A percentile compares a stretch with the other conserved stretches of the same genome.
Conservation (phyloP, 2,329 filamentous ascomycete genomes). For the Gnomoniopsis smithogilvyi region DNA sequence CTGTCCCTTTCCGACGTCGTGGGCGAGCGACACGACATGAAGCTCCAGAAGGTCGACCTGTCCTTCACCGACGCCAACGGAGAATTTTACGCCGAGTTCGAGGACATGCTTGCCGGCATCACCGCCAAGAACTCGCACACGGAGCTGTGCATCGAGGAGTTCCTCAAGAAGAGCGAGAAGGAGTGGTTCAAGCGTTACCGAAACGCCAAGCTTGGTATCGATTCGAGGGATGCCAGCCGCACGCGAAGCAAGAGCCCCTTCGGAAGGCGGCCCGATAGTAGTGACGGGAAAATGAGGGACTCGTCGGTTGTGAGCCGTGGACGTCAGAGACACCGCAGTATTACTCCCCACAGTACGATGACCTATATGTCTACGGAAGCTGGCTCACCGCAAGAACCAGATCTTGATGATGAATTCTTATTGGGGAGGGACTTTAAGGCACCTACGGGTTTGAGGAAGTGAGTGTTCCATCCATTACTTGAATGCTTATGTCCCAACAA, state of each 20-base stretch:
- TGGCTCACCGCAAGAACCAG: constrained; percentile 18
- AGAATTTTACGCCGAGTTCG: constrained; percentile 57
- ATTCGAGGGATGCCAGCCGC: constrained; percentile 35
- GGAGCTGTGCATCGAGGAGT: constrained; percentile 63
- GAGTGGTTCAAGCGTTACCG: constrained; percentile 61
- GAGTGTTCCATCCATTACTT: constrained; percentile 23
- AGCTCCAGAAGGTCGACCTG: constrained; percentile 63
- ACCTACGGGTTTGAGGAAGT: constrained; percentile 52
- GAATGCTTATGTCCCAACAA: neutral
- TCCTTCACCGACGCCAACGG: constrained; percentile 65
- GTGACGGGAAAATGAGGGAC: constrained; percentile 36
- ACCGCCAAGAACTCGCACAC: constrained; percentile 54
- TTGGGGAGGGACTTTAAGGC: constrained; percentile 54
- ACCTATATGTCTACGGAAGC: constrained; percentile 18
- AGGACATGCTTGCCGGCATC: constrained; percentile 52
- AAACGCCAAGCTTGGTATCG: constrained; percentile 53
- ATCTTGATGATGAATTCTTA: constrained; percentile 42
- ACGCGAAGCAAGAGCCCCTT: constrained; percentile 23
- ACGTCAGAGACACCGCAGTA: constrained; percentile 22
- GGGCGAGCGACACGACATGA: constrained; percentile 59
- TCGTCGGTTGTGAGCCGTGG: constrained; percentile 24
- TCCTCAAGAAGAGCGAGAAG: constrained; percentile 63
- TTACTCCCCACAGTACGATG: constrained; percentile 19
- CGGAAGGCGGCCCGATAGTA: constrained; percentile 24
- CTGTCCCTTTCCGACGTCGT: constrained; percentile 56